Conservation (phyloP, 306 rosid genomes). For the Trichosanthes truncata region DNA sequence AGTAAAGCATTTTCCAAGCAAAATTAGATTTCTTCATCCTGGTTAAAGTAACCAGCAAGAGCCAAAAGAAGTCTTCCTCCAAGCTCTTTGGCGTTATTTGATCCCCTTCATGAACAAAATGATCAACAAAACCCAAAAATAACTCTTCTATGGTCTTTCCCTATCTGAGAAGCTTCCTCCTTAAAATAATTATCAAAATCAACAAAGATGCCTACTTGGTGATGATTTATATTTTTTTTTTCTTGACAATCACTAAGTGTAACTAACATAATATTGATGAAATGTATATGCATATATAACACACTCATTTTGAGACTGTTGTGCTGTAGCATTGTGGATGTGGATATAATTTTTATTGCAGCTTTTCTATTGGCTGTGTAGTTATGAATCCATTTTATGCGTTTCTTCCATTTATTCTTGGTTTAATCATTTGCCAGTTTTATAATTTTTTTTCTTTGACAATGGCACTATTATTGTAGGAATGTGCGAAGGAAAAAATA, state of each 20-base stretch:
- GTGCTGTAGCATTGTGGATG: background rate
- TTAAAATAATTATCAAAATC: background rate
- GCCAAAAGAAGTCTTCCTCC: background rate
- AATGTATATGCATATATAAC: background rate
- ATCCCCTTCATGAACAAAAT: background rate
- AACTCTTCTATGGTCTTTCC: background rate
- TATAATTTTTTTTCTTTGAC: slow-evolving; percentile 9
- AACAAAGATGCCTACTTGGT: background rate
- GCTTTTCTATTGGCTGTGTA: background rate
- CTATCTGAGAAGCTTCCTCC: background rate
- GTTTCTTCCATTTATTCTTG: background rate
- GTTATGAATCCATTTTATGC: background rate
- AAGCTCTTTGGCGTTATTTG: background rate
- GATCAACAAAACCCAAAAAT: background rate
- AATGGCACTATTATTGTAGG: slow-evolving; percentile 38
- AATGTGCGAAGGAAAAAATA: slow-evolving; percentile 53
- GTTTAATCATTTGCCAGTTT: background rate
- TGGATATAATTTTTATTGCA: background rate
- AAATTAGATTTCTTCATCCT: background rate
- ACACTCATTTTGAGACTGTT: background rate
- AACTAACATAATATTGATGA: background rate
- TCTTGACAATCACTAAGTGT: background rate
- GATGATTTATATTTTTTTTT: background rate
- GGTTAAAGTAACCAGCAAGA: background rate
- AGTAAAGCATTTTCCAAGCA: background rate